Conservation (phyloP, 2,329 filamentous ascomycete species). For the Epichloe brachyelytri region DNA sequence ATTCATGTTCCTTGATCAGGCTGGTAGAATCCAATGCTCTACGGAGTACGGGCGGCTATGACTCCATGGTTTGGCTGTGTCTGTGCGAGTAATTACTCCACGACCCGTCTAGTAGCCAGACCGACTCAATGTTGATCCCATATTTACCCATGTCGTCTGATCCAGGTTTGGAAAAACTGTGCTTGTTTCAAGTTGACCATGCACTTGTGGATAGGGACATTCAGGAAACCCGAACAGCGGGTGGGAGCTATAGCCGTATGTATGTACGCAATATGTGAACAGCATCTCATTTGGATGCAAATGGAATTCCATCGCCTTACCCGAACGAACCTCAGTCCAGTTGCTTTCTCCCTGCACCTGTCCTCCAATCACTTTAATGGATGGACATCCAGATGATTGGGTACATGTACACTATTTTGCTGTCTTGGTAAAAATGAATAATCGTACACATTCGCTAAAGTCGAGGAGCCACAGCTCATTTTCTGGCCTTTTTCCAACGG, state of each 20-base stretch:
- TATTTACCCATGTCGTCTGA: background rate
- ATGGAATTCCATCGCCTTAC: too few relatives aligned
- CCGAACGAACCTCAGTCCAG: too few relatives aligned
- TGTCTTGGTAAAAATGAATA: slow-evolving; percentile 8
- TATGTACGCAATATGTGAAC: too few relatives aligned
- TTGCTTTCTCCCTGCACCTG: too few relatives aligned
- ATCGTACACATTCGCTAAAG: slow-evolving; percentile 17
- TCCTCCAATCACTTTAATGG: too few relatives aligned
- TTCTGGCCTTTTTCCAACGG: slow-evolving; percentile 13
- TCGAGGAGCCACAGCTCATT: slow-evolving; percentile 5
- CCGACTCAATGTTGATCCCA: background rate
- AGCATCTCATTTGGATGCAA: too few relatives aligned
- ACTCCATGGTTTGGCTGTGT: background rate
- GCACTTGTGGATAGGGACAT: background rate
- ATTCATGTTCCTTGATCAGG: background rate
- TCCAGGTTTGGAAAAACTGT: background rate
- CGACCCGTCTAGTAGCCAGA: background rate
- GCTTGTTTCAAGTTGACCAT: background rate
- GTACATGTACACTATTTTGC: background rate
- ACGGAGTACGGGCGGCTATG: too few relatives aligned
- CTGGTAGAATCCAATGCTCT: background rate
- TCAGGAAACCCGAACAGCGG: background rate
- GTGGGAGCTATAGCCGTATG: too few relatives aligned
- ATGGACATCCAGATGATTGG: background rate
- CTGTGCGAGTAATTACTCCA: background rate